These are phyloP conservation scores for Conringia planisiliqua DNA, from an alignment of 345 rosid genomes.

Conservation along the genomic window DNA sequence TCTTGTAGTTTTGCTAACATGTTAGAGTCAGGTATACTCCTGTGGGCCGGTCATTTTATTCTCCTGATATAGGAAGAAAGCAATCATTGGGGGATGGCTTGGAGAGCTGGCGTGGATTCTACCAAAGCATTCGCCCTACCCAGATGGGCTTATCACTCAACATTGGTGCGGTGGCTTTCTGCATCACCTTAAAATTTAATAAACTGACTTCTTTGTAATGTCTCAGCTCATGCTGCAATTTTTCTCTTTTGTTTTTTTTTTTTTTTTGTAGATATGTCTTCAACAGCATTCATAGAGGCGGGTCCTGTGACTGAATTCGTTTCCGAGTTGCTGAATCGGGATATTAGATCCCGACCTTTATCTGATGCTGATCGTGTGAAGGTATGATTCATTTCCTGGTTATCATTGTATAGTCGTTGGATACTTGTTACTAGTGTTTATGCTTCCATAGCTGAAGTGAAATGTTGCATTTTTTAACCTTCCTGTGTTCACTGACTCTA, in stretches of 20 bases:
- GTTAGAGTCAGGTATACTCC: slow-evolving; percentile 61
- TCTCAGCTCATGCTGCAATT: slow-evolving; percentile 6
- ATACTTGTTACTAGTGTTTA: background rate
- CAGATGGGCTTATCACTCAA: slow-evolving; percentile 92
- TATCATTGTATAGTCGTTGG: background rate
- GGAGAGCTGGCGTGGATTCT: slow-evolving; percentile 98
- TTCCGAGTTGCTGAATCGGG: slow-evolving; percentile 58
- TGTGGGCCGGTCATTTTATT: slow-evolving; percentile 88
- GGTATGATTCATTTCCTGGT: slow-evolving; percentile 41
- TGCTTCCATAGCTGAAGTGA: background rate
- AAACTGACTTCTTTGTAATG: background rate
- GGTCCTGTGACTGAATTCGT: slow-evolving; percentile 78
- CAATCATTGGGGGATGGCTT: slow-evolving; percentile 85
- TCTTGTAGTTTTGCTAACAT: slow-evolving; percentile 10
- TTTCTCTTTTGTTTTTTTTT: slow-evolving; percentile 2
- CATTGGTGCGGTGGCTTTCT: slow-evolving; percentile 49
- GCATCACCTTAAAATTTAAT: background rate
- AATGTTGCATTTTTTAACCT: background rate
- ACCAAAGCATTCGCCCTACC: slow-evolving; percentile 95
- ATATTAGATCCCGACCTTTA: slow-evolving; percentile 67
- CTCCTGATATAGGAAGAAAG: slow-evolving; percentile 79
- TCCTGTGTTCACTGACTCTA: background rate
- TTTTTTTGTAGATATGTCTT: slow-evolving; percentile 77
- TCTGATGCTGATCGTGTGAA: slow-evolving; percentile 94
- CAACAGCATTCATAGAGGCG: slow-evolving; percentile 95